Base-by-base conservation (phyloP, 2,329 filamentous ascomycete genomes). In the Colletotrichum cordylinicola region DNA sequence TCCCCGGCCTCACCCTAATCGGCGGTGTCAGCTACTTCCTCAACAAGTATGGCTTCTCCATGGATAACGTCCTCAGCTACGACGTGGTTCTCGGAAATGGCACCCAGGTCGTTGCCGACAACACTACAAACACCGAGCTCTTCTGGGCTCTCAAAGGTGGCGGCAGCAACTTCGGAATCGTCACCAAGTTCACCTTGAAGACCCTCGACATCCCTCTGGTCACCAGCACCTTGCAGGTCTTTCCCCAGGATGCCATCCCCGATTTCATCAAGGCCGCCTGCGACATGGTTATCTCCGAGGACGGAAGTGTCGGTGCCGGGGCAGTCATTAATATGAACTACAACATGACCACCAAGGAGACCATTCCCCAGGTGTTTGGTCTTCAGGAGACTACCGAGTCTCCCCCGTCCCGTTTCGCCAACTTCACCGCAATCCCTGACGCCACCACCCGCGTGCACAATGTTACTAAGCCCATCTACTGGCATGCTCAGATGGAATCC, bases 1-100 rank as follows among this genome's bases (percentile, higher is more conserved):
- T 83, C 4, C 77, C 79, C 9, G 82, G 82, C 7, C 78, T 83
- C 6, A 78, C 78, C 7, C 66, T 82, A 4, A 79, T 82, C 33
- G 82, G 82, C 10, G 82, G 82, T 1, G 77, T 82, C 18, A 77
- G 78, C 48, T 83, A 80, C 66, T 79, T 82, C 67, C 77, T 77
- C 29, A 80, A 80, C 68, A 81, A 81, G 71, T 78, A 78, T 58
- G 80, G 82, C 10, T 79, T 80, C 69, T 74, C 76, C 15, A 80
- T 79, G 74, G 80, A 82, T 69, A 81, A 80, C 66, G 69, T 80
- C 2, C 35, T 79, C 27, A 80, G 74, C 48, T 81, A 79, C 65
- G 79, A 88, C 74, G 84, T 89, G 33, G 86, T 89, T 4, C 82
- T 88, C 2, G 84, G 84, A 2, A 80, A 81, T 68, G 87, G 87